Evolutionary conservation across 2,329 filamentous ascomycete genomes (phyloP), one percentile per base, ranked within the genome.

Genomic region (Cadophora luteo-olivacea): DNA sequence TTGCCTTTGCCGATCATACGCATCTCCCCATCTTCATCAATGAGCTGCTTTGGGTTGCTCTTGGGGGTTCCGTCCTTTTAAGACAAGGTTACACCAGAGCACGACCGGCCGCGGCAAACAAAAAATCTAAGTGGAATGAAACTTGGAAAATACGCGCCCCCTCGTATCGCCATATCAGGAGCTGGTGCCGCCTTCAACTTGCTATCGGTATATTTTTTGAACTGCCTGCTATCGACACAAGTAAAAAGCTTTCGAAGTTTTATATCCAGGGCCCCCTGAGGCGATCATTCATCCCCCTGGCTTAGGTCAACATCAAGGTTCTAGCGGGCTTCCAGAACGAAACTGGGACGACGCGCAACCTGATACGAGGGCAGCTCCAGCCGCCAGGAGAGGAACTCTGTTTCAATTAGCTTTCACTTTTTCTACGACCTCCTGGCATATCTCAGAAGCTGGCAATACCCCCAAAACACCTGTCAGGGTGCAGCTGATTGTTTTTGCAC

Each of bases 291-390:
- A 19, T 32, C 24, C 33, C 29, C 60, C 29, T 19, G 29, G 19
- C 8, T 24, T 62, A 62, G 60, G 25, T 51, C 60, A 32, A 36
- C 8, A 48, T 62, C 60, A 62, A 14, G 14, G 29, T 49, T 62
- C 41, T 62, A 62, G 41, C 41, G 38, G 58, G 38, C 38, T 60
- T 62, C 60, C 41, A 33, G 45, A 62, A 61, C 58, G 36, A 48
- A 48, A 61, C 58, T 29, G 55, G 55, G 29, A 41, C 55, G n/a
- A 24, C 55, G 36, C 55, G 55, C 60, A 62, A 62, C 16, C 45
- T 48, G 45, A 62, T 62, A 51, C 60, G 38, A 24, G 22, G 6
- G 22, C 22, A 33, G 45, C 60, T 49, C 38, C 38, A 62, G 45
- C 38, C 45, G 60, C 38, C 41, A 48, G 60, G 45, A 49, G 9